Conservation (phyloP, 1,139 yeast species). For the Citeromyces hawaiiensis region DNA sequence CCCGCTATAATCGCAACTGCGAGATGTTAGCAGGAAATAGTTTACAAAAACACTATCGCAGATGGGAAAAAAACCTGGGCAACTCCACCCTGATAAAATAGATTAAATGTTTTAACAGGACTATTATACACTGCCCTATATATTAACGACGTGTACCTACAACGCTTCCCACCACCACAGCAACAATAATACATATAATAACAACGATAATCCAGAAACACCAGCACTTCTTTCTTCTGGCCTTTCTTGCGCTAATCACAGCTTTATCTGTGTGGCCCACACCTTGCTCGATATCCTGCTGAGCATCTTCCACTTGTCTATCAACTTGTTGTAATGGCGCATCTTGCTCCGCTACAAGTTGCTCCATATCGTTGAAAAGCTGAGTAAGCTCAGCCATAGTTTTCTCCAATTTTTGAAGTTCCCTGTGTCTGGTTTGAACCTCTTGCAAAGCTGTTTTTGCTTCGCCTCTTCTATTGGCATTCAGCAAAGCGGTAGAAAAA, state of each 20-base stretch:
- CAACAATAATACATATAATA: conserved; percentile 51
- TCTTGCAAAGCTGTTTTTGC: conserved; percentile 92
- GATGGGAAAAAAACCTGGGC: no score
- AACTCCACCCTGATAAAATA: no score
- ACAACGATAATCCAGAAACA: conserved; percentile 56
- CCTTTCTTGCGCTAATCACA: conserved; percentile 74
- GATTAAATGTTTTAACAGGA: no score
- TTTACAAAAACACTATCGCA: no score
- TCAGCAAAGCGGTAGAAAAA: conserved; percentile 86
- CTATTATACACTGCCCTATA: no score
- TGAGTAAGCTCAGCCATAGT: conserved; percentile 94
- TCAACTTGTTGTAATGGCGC: conserved; percentile 76
- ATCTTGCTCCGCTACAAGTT: conserved; percentile 91
- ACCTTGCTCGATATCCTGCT: conserved; percentile 86
- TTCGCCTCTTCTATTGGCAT: conserved; percentile 91
- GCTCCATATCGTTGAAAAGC: conserved; percentile 93
- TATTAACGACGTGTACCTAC: conserved; percentile 12
- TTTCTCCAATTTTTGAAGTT: conserved; percentile 86
- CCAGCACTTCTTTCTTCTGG: conserved; percentile 88
- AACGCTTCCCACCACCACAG: conserved; percentile 43
- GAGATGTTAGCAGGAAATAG: no score
- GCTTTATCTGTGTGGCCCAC: conserved; percentile 92
- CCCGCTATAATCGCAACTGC: no score
- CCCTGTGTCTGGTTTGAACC: conserved; percentile 94
- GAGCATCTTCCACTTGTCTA: conserved; percentile 72